These are phyloP conservation scores for Patellaria atrata DNA, from an alignment of 495 filamentous ascomycete species.

Conservation along the genomic window DNA sequence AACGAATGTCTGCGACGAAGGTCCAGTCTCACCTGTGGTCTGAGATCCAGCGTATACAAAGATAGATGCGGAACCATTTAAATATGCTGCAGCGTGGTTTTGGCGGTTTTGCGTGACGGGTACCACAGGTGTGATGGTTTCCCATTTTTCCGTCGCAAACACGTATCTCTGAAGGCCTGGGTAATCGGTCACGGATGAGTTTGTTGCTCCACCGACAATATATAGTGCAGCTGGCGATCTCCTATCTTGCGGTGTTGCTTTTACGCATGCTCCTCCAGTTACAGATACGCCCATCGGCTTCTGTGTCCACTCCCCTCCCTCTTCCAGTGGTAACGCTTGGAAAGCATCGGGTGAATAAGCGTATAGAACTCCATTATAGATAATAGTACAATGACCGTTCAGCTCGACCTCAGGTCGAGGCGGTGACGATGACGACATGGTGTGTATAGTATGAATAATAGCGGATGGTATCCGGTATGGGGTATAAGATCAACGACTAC, in stretches of 20 bases:
- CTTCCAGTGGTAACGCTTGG: constrained; percentile 50
- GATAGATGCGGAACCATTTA: constrained; percentile 55
- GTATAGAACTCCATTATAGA: constrained; percentile 76
- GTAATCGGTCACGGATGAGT: constrained; percentile 41
- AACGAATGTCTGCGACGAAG: constrained; percentile 61
- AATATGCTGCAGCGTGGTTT: constrained; percentile 61
- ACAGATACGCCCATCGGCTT: constrained; percentile 52
- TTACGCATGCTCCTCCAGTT: constrained; percentile 63
- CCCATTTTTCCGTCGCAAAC: constrained; percentile 65
- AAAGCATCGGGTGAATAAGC: constrained; percentile 65
- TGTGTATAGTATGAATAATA: too few species aligned
- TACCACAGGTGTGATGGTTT: constrained; percentile 40
- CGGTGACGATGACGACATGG: too few species aligned
- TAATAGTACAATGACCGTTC: constrained; percentile 64
- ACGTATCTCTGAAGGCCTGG: constrained; percentile 72
- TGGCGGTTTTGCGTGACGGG: constrained; percentile 51
- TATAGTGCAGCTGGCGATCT: constrained; percentile 70
- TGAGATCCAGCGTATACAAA: constrained; percentile 69
- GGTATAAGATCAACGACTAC: too few species aligned
- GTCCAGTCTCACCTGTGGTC: constrained; percentile 13
- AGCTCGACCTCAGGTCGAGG: constrained; percentile 49
- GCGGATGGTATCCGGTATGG: too few species aligned
- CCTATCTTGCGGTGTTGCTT: constrained; percentile 35
- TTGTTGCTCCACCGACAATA: constrained; percentile 61
- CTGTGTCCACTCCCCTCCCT: constrained; percentile 56